Evolutionary conservation across 345 rosid species (phyloP).

Genomic region (Citrus australasica): DNA sequence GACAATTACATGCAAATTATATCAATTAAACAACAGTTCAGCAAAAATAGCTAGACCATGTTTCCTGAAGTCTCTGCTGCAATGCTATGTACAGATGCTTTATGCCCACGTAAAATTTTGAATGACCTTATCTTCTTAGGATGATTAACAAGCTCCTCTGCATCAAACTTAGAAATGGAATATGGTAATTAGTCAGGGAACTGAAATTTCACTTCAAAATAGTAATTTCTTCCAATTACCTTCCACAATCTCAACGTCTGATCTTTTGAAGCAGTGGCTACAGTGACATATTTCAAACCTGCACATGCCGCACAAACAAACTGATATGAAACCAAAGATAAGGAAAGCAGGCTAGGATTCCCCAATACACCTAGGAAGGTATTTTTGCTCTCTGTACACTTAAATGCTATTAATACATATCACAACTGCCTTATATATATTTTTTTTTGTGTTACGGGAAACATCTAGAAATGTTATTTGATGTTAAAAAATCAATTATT

Average conservation of each 20-base stretch:
- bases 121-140: constrained; percentile 56
- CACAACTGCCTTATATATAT: neutral
- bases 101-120: constrained; percentile 85
- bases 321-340: neutral
- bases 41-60: constrained; percentile 47
- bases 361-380: neutral
- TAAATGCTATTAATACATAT: neutral
- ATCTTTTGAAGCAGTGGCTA: constrained; percentile 95
- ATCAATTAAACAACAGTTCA: neutral
- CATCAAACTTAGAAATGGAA: constrained; percentile 46
- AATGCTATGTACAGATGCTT: constrained; percentile 80
- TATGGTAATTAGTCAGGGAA: constrained; percentile 5
- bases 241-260: constrained; percentile 85
- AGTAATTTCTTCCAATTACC: constrained; percentile 43
- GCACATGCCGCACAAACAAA: constrained; percentile 13
- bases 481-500: neutral
- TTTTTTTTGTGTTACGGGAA: neutral
- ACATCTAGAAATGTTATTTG: neutral
- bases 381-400: neutral
- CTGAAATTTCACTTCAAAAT: constrained; percentile 5
- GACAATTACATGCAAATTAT: neutral
- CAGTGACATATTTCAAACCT: constrained; percentile 45
- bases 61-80: constrained; percentile 58
- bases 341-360: neutral
- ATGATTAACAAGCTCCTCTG: constrained; percentile 34